phyloP scores from a whole-genome alignment of 225 moss, liverwort and hornwort species.

The Rhytidiadelphus loreus region DNA sequence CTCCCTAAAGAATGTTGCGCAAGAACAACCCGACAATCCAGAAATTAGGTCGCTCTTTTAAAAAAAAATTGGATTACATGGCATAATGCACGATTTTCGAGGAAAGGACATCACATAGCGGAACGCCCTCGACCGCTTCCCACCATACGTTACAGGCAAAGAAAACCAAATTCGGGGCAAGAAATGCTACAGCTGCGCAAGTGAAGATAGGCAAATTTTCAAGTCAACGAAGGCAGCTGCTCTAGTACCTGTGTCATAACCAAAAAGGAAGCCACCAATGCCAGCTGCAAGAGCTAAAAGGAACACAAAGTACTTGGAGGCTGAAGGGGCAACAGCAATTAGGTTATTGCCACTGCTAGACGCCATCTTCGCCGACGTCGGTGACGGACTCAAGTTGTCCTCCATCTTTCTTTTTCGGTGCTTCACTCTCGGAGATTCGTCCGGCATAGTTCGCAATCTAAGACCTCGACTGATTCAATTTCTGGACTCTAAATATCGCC shows the following conservation, averaged over 20 bases:
- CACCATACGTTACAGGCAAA: not conserved
- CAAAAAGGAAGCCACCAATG: slow-evolving; percentile 87
- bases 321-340: slow-evolving; percentile 2
- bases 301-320: slow-evolving; percentile 36
- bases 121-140: too few species aligned
- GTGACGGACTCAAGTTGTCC: not conserved
- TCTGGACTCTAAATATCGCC: not conserved
- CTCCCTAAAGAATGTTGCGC: not conserved
- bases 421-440: not conserved
- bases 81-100: too few species aligned
- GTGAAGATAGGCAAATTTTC: not conserved
- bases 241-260: slow-evolving; percentile 77
- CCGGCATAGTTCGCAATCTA: not conserved
- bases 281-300: slow-evolving; percentile 80
- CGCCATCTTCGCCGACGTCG: not conserved
- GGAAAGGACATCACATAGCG: too few species aligned
- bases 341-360: not conserved
- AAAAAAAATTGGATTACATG: too few species aligned
- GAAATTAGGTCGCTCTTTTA: not conserved
- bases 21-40: not conserved
- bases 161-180: not conserved
- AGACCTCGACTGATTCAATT: not conserved
- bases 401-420: slow-evolving; percentile 7
- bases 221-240: not conserved
- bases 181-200: not conserved